Conservation (phyloP, 495 filamentous ascomycete genomes). For the Pyrenula massariospora region DNA sequence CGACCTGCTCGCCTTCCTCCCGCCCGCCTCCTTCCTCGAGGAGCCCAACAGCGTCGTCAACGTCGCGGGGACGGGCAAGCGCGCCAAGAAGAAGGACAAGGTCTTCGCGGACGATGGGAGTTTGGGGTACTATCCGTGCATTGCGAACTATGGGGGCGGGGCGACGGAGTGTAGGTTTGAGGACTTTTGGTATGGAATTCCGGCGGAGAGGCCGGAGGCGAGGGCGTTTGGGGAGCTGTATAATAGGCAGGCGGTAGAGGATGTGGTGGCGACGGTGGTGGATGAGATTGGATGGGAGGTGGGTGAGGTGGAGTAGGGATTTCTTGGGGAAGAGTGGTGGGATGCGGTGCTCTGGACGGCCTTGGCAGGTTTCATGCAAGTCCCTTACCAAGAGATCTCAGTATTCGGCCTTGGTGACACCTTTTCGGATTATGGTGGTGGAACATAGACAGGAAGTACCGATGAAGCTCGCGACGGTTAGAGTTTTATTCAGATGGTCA, state of each 20-base stretch:
- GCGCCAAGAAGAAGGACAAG: conserved; percentile 35
- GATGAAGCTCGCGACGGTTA: no score
- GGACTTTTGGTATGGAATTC: conserved; percentile 79
- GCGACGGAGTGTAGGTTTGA: conserved; percentile 88
- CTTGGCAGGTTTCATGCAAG: no score
- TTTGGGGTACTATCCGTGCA: conserved; percentile 88
- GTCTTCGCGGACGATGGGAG: conserved; percentile 75
- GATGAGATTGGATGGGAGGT: conserved; percentile 56
- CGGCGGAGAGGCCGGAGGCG: conserved; percentile 24
- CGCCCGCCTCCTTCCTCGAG: conserved; percentile 64
- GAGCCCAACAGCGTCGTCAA: conserved; percentile 37
- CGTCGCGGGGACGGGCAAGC: conserved; percentile 56
- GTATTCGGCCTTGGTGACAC: no score
- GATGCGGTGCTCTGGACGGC: no score
- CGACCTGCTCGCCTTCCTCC: conserved; percentile 81
- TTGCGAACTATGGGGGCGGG: conserved; percentile 84
- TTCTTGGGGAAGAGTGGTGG: no score
- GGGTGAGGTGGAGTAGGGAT: neutral
- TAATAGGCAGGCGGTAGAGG: conserved; percentile 90
- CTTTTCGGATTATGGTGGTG: no score
- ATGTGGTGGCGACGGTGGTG: conserved; percentile 79
- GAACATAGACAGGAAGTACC: no score
- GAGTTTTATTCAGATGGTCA: no score
- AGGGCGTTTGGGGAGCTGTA: conserved; percentile 67
- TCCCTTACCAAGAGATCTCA: no score